Evolutionary conservation across 163 green algal species (phyloP).

Genomic region (Volvox carteri): DNA sequence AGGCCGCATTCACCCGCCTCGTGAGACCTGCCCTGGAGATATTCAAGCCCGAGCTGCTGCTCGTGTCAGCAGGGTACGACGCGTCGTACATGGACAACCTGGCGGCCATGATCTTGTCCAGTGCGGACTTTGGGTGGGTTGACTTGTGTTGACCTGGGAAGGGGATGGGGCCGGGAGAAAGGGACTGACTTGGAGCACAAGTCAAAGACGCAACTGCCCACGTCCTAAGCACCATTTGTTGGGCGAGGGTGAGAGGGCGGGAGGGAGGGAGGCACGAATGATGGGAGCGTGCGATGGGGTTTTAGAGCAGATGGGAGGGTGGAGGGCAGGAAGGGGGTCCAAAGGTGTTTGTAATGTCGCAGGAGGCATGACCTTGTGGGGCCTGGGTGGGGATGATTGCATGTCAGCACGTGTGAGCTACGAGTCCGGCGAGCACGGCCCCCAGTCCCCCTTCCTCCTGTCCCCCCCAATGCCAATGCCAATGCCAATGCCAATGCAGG

Average conservation of each 20-base stretch:
- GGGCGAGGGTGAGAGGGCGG: no score
- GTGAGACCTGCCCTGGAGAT: constrained; percentile 60
- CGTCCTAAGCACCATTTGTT: no score
- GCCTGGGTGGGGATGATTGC: neutral
- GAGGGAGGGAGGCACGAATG: neutral
- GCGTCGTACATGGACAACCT: constrained; percentile 75
- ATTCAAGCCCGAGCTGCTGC: constrained; percentile 65
- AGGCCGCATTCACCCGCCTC: constrained; percentile 48
- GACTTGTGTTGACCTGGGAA: neutral
- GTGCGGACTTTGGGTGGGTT: constrained; percentile 67
- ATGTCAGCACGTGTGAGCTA: no score
- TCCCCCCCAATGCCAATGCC: no score
- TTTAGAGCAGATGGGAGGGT: neutral
- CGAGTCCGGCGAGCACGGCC: no score
- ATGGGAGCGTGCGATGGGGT: neutral
- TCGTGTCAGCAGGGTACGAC: constrained; percentile 72
- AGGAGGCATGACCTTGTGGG: no score
- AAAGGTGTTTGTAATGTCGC: neutral
- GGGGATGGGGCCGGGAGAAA: neutral
- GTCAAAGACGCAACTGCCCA: no score
- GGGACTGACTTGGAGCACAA: no score
- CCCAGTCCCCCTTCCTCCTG: neutral
- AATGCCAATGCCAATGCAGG: no score
- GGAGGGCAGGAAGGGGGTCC: neutral
- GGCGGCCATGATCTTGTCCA: constrained; percentile 70